phyloP scores from a whole-genome alignment of 1,284 basidiomycete genomes.

The Singerocomus inundabilis region DNA sequence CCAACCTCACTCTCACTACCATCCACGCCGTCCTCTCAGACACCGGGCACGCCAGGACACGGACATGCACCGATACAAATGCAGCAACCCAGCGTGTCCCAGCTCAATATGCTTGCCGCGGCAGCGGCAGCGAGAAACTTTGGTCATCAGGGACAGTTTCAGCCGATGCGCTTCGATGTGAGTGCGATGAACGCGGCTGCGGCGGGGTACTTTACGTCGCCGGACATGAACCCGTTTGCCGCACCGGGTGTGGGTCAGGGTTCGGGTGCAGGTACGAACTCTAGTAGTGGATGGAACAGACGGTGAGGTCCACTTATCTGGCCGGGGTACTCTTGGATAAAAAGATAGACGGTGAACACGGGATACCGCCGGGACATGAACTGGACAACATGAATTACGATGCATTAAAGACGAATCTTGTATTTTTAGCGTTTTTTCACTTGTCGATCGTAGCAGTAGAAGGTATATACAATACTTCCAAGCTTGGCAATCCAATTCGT shows the following conservation, averaged over 20 bases:
- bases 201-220: slow-evolving; percentile 19
- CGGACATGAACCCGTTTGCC: slow-evolving; percentile 19
- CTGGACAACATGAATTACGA: background rate
- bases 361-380: background rate
- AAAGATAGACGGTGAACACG: too few species aligned
- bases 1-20: slow-evolving; percentile 2
- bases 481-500: background rate
- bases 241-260: slow-evolving; percentile 1
- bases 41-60: slow-evolving; percentile 2
- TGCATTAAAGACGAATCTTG: slow-evolving; percentile 1
- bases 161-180: slow-evolving; percentile 20
- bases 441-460: slow-evolving; percentile 1
- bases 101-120: slow-evolving; percentile 28
- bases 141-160: slow-evolving; percentile 25
- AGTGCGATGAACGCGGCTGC: slow-evolving; percentile 11
- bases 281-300: slow-evolving; percentile 16
- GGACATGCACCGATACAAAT: background rate
- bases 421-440: slow-evolving; percentile 7
- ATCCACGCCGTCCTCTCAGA: slow-evolving; percentile 4
- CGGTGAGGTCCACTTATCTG: slow-evolving; percentile 1
- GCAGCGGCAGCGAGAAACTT: slow-evolving; percentile 24
- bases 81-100: slow-evolving; percentile 17
- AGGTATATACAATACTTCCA: too few species aligned
- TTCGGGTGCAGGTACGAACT: background rate
- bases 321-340: background rate